These are phyloP conservation scores for Aspergillus heteromorphus DNA, from an alignment of 495 filamentous ascomycete genomes.

Conservation along the genomic window DNA sequence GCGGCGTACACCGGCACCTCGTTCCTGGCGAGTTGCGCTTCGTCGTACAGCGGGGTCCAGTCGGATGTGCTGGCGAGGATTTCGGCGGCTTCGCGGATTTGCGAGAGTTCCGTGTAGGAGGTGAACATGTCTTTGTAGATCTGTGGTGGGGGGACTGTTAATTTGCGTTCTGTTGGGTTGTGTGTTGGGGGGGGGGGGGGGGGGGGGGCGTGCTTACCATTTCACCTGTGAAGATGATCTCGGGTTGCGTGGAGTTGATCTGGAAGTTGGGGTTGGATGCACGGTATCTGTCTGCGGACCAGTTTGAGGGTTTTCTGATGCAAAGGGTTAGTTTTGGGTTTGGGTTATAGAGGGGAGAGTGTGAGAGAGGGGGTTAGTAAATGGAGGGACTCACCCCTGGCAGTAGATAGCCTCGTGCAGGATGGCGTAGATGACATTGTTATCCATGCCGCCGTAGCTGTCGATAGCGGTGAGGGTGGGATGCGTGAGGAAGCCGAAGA, in stretches of 20 bases:
- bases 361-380: background rate
- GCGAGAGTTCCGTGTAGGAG: slow-evolving; percentile 63
- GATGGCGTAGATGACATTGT: slow-evolving; percentile 73
- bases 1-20: slow-evolving; percentile 85
- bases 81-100: slow-evolving; percentile 60
- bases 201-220: slow-evolving; percentile 52
- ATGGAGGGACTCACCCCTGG: slow-evolving; percentile 38
- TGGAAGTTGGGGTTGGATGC: slow-evolving; percentile 38
- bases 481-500: slow-evolving; percentile 67
- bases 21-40: slow-evolving; percentile 65
- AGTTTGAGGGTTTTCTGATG: slow-evolving; percentile 51
- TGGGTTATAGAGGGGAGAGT: too few relatives aligned
- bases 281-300: slow-evolving; percentile 56
- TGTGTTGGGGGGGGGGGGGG: background rate
- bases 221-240: slow-evolving; percentile 80
- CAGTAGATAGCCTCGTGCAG: slow-evolving; percentile 85
- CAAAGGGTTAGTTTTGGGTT: slow-evolving; percentile 11
- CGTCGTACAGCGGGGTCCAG: slow-evolving; percentile 77
- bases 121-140: slow-evolving; percentile 78
- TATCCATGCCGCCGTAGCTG: slow-evolving; percentile 59
- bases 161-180: slow-evolving; percentile 3
- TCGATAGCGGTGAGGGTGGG: slow-evolving; percentile 65
- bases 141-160: slow-evolving; percentile 19
- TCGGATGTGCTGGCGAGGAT: slow-evolving; percentile 58
- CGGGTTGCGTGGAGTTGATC: slow-evolving; percentile 42